A percentile compares a stretch with the other conserved stretches of the same genome.
phyloP scores from a whole-genome alignment of 2,329 filamentous ascomycete species.

The Colletotrichum trifolii region DNA sequence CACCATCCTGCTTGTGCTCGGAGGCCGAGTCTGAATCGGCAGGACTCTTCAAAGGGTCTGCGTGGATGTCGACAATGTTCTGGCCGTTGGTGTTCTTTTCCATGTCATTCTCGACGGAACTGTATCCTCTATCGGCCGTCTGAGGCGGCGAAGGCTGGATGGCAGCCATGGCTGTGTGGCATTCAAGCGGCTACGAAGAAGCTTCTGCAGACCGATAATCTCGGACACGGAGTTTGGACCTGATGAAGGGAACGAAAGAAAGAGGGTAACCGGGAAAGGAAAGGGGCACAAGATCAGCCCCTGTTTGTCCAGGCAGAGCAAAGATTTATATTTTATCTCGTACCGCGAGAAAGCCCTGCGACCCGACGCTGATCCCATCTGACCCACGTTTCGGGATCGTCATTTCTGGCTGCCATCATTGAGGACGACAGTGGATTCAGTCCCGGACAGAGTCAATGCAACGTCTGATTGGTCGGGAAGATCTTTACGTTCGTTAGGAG shows the following conservation, averaged over 20 bases:
- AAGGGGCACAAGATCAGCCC: background rate
- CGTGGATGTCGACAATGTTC: conserved; percentile 36
- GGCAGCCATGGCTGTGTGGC: conserved; percentile 13
- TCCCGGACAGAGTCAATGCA: conserved; percentile 37
- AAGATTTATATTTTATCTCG: conserved; percentile 25
- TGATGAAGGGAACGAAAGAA: background rate
- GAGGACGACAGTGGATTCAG: background rate
- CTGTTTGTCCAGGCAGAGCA: background rate
- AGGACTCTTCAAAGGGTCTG: conserved; percentile 30
- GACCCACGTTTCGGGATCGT: conserved; percentile 26
- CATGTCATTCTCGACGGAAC: conserved; percentile 24
- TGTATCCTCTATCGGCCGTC: background rate
- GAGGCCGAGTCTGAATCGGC: conserved; percentile 39
- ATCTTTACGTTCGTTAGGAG: conserved; percentile 23
- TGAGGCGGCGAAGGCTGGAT: conserved; percentile 16
- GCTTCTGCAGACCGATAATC: background rate
- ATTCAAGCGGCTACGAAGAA: background rate
- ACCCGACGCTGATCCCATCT: conserved; percentile 16
- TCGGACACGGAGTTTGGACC: background rate
- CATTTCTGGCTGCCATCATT: background rate
- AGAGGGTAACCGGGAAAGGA: background rate
- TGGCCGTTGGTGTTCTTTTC: conserved; percentile 39
- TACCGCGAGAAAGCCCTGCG: conserved; percentile 3
- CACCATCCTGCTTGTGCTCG: conserved; percentile 49
- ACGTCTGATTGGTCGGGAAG: conserved; percentile 43